Conservation (phyloP, 2,329 filamentous ascomycete genomes). For the Fusarium virguliforme region DNA sequence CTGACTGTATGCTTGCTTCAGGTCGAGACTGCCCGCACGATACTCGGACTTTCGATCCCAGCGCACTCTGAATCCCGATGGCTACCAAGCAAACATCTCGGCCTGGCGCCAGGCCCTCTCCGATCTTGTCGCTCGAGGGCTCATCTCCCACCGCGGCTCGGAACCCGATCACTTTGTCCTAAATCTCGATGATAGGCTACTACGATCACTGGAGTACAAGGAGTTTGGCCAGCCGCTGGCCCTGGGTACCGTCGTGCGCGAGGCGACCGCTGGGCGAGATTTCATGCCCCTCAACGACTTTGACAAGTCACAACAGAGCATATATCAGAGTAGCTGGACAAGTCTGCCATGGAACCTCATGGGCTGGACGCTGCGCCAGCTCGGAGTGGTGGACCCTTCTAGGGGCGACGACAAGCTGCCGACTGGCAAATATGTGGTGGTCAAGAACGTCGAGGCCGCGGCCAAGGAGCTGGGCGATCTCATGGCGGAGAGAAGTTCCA, state of each 20-base stretch:
- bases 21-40: constrained; percentile 84
- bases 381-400: constrained; percentile 72
- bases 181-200: constrained; percentile 73
- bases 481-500: constrained; percentile 61
- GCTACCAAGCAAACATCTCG: constrained; percentile 83
- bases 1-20: constrained; percentile 54
- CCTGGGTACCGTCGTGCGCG: constrained; percentile 82
- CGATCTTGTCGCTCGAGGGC: constrained; percentile 77
- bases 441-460: constrained; percentile 74
- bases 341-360: constrained; percentile 79
- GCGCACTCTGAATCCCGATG: constrained; percentile 84
- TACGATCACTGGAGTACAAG: constrained; percentile 79
- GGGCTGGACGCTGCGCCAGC: constrained; percentile 81
- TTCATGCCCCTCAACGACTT: constrained; percentile 83
- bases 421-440: constrained; percentile 75
- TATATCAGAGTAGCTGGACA: constrained; percentile 81
- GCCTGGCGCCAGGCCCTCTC: constrained; percentile 85
- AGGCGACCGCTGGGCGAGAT: constrained; percentile 78
- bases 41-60: constrained; percentile 90
- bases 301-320: constrained; percentile 74
- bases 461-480: constrained; percentile 69
- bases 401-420: constrained; percentile 70
- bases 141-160: constrained; percentile 60
- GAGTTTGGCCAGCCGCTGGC: constrained; percentile 88
- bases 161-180: constrained; percentile 68